phyloP scores from a whole-genome alignment of 2,329 filamentous ascomycete genomes.

The Cytospora piceae region DNA sequence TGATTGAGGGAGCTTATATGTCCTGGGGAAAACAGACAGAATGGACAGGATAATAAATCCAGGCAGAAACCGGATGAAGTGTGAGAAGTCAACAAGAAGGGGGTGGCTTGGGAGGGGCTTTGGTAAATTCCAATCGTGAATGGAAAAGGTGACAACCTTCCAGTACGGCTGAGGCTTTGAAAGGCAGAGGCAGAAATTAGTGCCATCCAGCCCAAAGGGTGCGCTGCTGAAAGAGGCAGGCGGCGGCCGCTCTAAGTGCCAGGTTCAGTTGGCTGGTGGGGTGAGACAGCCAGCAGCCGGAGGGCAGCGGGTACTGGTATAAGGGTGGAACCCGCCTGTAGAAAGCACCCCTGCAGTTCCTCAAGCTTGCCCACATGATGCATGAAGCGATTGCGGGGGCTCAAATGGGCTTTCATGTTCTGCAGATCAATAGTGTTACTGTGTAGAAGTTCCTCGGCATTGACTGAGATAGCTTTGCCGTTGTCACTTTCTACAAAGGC shows the following conservation, averaged over 20 bases:
- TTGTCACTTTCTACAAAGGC: neutral
- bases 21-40: neutral
- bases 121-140: neutral
- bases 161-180: neutral
- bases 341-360: neutral
- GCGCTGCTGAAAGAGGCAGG: neutral
- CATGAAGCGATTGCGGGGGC: slow-evolving; percentile 4
- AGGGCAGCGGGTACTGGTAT: neutral
- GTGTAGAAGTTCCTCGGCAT: slow-evolving; percentile 23
- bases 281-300: neutral
- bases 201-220: neutral
- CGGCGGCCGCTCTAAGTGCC: neutral
- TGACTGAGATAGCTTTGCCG: neutral
- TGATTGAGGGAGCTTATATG: neutral
- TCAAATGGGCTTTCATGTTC: neutral
- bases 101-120: neutral
- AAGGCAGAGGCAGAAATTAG: neutral
- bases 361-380: neutral
- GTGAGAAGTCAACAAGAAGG: neutral
- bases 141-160: neutral
- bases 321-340: neutral
- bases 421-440: neutral
- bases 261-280: neutral
- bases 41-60: neutral
- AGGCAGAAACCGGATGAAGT: neutral